These are phyloP conservation scores for Apiospora saccharicola DNA, from an alignment of 2,329 filamentous ascomycete genomes.

Conservation along the genomic window DNA sequence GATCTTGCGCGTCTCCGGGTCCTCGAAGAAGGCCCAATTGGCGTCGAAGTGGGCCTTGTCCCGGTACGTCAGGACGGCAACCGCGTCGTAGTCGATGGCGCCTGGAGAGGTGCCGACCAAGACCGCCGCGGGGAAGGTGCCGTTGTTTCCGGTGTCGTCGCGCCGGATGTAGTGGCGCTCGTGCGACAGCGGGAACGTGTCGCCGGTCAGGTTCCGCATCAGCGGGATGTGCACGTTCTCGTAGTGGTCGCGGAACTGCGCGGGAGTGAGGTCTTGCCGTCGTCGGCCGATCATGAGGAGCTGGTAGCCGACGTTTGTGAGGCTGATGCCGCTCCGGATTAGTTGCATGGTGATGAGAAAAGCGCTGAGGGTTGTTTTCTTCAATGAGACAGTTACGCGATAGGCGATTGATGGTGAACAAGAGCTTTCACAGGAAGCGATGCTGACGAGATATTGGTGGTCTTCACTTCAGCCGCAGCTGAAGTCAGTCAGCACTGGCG, in stretches of 20 bases:
- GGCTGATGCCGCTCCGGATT: not conserved
- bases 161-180: conserved; percentile 34
- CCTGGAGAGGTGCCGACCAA: conserved; percentile 30
- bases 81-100: conserved; percentile 33
- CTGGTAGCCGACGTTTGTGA: not conserved
- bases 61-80: conserved; percentile 34
- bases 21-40: conserved; percentile 29
- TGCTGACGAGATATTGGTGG: no score
- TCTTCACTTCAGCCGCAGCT: not conserved
- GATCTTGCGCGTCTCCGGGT: conserved; percentile 6
- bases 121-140: conserved; percentile 29
- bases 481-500: not conserved
- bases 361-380: no score
- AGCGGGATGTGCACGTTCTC: conserved; percentile 37
- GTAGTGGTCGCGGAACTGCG: conserved; percentile 35
- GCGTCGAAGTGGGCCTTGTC: conserved; percentile 30
- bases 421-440: not conserved
- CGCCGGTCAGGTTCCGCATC: conserved; percentile 33
- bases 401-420: not conserved
- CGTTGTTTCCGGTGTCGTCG: conserved; percentile 2
- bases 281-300: conserved; percentile 16
- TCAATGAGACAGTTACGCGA: not conserved
- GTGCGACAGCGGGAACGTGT: conserved; percentile 34
- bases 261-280: conserved; percentile 32
- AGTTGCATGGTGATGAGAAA: not conserved